Base-by-base conservation (phyloP, 768 basidiomycete species). In the Zangia roseola region DNA sequence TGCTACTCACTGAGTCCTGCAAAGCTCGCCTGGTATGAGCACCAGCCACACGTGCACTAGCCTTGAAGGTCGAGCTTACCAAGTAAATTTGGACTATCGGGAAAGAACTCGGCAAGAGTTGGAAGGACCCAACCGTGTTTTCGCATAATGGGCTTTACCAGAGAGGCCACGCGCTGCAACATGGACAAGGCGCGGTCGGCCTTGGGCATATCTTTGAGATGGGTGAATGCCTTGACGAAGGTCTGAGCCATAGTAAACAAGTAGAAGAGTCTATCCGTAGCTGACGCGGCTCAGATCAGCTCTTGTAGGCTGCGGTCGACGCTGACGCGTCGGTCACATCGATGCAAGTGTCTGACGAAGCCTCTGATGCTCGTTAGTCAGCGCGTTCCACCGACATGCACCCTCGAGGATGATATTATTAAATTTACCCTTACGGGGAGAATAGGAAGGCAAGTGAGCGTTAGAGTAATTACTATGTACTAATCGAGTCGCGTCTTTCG, bases 141-240 rank as follows among this genome's bases (percentile, higher is more conserved):
- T 49, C 84, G 75, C 94, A 97, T 97, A 55, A 97, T 92, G 7
- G 94, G 94, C 66, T 94, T 94, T 42, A 95, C 91, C 41, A 91
- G 75, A 2, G 84, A 83, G 1, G 86, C 84, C 25, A 90, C 75
- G 53, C 77, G 77, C 56, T 86, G 79, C 31, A 94, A 75, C 62
- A 88, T 72, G 14, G 73, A 64, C 36, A 91, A 73, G 16, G 91
- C 90, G 33, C 79, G 76, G 53, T 87, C 80, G 37, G 82, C 78
- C 57, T 80, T 79, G 33, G 84, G 84, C 59, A 75, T 77, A 49
- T 77, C 79, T 52, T 82, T 86, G 53, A 93, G 76, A 63, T 89
- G 83, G 17, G 83, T 83, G 54, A 86, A 85, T 0, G 85, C 79
- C 57, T 79, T 72, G 51, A 90, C 77, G 57, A 81, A 83, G 20